phyloP scores from a whole-genome alignment of 495 filamentous ascomycete genomes.

The Annulohypoxylon nitens region DNA sequence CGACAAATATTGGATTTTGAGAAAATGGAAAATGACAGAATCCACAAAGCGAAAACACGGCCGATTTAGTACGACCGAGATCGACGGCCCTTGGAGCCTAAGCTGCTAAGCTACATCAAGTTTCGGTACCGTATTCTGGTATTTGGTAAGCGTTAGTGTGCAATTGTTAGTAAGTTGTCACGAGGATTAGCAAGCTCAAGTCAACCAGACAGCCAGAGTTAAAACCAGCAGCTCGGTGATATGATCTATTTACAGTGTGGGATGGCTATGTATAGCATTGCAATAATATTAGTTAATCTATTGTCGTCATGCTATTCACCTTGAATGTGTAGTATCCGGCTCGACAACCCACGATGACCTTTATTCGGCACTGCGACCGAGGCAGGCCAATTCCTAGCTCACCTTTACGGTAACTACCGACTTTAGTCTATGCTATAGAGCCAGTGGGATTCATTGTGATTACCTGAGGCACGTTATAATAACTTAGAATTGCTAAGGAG shows the following conservation, averaged over 20 bases:
- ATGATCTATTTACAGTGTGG: constrained; percentile 24
- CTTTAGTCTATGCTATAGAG: constrained; percentile 15
- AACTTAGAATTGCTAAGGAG: constrained; percentile 13
- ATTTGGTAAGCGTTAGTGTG: constrained; percentile 32
- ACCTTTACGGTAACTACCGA: constrained; percentile 36
- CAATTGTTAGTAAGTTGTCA: constrained; percentile 34
- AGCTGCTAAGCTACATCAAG: constrained; percentile 18
- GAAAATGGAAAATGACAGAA: constrained; percentile 8
- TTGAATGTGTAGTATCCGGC: constrained; percentile 12
- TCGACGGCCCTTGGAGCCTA: constrained; percentile 31
- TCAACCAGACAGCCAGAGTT: not conserved
- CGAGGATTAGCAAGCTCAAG: constrained; percentile 18
- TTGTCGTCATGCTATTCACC: constrained; percentile 32
- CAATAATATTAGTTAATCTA: constrained; percentile 27
- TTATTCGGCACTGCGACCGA: constrained; percentile 31
- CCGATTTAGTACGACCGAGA: constrained; percentile 49
- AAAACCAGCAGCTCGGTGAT: constrained; percentile 23
- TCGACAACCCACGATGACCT: constrained; percentile 30
- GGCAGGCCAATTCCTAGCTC: constrained; percentile 3
- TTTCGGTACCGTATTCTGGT: constrained; percentile 35
- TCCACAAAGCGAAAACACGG: constrained; percentile 18
- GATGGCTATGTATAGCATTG: constrained; percentile 11
- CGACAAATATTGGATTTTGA: constrained; percentile 6
- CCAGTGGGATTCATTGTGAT: constrained; percentile 39
- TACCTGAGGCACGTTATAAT: constrained; percentile 31